Evolutionary conservation across 1,284 basidiomycete species (phyloP), one percentile per base, ranked within the genome.

Genomic region (Kwoniella shivajii): DNA sequence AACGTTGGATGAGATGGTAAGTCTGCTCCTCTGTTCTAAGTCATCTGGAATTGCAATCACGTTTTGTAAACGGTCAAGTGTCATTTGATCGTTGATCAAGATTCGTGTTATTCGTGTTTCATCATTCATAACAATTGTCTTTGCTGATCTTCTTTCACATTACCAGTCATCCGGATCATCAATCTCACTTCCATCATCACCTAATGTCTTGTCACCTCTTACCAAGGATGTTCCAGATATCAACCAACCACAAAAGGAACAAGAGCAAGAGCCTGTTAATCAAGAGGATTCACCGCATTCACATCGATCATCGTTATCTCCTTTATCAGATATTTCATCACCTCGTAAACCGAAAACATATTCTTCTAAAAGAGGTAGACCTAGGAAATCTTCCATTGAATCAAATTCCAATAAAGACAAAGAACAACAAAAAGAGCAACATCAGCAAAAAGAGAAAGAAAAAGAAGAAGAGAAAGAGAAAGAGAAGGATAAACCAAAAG

Each of bases 1-100:
- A 46, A 83, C 83, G 6, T 72, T 93, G 57, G 89, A 93, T 71
- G 81, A 80, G 50, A 84, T 88, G 70, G 88, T 87, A 78, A 78
- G 86, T 81, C 2, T 18, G 24, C 20, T 4, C 29, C 26, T 26
- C 13, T 45, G 10, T 20, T n/a, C 10, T 30, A 4, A n/a, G 22
- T 43, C 38, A 39, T 43, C 13, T 9, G n/a, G n/a, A n/a, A n/a
- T n/a, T n/a, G n/a, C n/a, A n/a, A n/a, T n/a, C n/a, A n/a, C n/a
- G n/a, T n/a, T n/a, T n/a, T n/a, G n/a, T n/a, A n/a, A n/a, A n/a
- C n/a, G n/a, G n/a, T n/a, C n/a, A n/a, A n/a, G n/a, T n/a, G n/a
- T n/a, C n/a, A n/a, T n/a, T n/a, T n/a, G n/a, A n/a, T n/a, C n/a
- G n/a, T n/a, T n/a, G n/a, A n/a, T n/a, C n/a, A n/a, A n/a, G n/a